Evolutionary conservation across 108 stramenopile genomes (phyloP).

Genomic region (Parmales sp.): DNA sequence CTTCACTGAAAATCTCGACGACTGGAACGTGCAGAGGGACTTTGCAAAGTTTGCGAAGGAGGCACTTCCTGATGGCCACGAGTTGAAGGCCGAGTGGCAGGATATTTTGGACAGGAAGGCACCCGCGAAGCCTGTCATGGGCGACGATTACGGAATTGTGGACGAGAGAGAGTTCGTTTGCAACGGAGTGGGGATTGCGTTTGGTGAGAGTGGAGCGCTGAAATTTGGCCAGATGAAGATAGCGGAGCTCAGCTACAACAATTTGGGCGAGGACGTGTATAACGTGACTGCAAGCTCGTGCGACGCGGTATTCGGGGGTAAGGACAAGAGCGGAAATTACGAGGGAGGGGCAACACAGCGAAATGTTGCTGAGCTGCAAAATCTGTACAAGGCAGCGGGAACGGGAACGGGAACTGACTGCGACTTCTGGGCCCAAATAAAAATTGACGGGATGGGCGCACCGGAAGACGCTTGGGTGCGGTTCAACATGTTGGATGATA

Average conservation of each 20-base stretch:
- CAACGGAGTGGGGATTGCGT: not conserved
- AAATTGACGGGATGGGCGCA: no score
- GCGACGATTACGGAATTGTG: no score
- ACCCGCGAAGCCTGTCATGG: no score
- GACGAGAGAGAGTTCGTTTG: not conserved
- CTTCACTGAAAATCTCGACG: not conserved
- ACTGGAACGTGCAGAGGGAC: not conserved
- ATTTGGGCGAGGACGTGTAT: not conserved
- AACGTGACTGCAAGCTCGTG: not conserved
- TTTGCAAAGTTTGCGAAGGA: not conserved
- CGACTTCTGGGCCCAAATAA: no score
- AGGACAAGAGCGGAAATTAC: not conserved
- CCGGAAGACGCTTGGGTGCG: no score
- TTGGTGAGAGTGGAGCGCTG: not conserved
- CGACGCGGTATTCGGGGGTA: not conserved
- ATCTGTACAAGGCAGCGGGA: not conserved
- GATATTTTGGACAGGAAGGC: no score
- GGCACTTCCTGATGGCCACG: not conserved
- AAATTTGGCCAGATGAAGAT: not conserved
- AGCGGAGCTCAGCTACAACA: not conserved
- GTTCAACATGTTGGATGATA: no score
- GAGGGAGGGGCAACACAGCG: not conserved
- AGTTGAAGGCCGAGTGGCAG: no score
- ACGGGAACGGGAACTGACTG: not conserved
- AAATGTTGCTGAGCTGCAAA: no score